Base-by-base conservation (phyloP, 768 basidiomycete genomes). In the Macrolepiota dolichaula region DNA sequence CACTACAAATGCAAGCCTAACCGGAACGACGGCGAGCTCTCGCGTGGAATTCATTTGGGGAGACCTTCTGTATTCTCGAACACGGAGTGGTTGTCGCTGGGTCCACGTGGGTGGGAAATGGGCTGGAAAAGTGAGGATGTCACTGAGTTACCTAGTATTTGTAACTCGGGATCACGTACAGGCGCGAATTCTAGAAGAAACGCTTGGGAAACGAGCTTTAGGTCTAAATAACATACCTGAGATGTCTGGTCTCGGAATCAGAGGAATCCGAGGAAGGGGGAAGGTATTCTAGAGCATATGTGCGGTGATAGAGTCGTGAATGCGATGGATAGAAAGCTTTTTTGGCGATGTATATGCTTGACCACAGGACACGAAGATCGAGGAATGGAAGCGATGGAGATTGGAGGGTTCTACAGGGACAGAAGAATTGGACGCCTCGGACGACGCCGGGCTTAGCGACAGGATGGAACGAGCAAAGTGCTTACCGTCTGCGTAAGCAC, bases 41-140 rank as follows among this genome's bases (percentile, higher is more conserved):
- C 59, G 59, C 59, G 59, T 61, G 59, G 53, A 55, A 61, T 55
- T 61, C 52, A 55, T 54, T 61, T 55, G 17, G 44, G 17, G 59
- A 32, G 52, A 17, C 37, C 59, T 61, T 61, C 57, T 40, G 13
- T 27, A 46, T 42, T 51, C 53, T 61, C 53, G 46, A 55, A 53
- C 59, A 54, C 44, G 59, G 52, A 46, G 27, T 52, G 58, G 37
- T 52, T 52, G 51, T 52, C 36, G 42, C 51, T 35, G 42, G 40
- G 27, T 25, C 59, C 59, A 61, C 59, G 59, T 61, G 59, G 52
- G 17, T 10, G 35, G 44, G 42, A 55, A 61, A 55, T 38, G 37
- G 29, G 35, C 52, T 53, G 52, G 53, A 47, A 51, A 49, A 47
- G 44, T 50, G 57, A 59, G 50, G 51, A 53, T 53, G 40, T n/a